These are phyloP conservation scores for Hygrophila difformis DNA, from an alignment of 257 asterid species.

Conservation along the genomic window DNA sequence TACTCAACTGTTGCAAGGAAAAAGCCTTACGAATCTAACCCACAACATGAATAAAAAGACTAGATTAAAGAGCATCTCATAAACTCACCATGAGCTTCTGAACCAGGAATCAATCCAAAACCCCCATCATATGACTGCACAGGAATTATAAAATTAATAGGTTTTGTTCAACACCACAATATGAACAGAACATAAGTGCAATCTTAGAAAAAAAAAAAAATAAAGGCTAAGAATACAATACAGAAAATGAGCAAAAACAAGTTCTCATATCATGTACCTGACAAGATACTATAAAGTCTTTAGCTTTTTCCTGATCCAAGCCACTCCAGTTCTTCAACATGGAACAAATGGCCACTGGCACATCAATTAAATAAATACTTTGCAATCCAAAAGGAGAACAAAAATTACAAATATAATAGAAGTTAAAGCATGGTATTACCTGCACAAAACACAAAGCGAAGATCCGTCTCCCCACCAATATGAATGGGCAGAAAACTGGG, in stretches of 20 bases:
- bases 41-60: background rate
- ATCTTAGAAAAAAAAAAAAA: conserved; percentile 5
- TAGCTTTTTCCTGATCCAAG: conserved; percentile 74
- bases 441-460: conserved; percentile 91
- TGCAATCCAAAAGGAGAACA: conserved; percentile 12
- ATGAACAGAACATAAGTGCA: conserved; percentile 3
- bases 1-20: background rate
- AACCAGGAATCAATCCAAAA: conserved; percentile 80
- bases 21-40: conserved; percentile 4
- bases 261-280: conserved; percentile 43
- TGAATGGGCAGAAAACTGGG: conserved; percentile 90
- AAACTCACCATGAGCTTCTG: conserved; percentile 96
- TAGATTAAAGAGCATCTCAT: conserved; percentile 11
- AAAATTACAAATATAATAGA: conserved; percentile 7
- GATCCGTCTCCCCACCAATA: conserved; percentile 92
- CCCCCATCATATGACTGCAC: conserved; percentile 99
- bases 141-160: conserved; percentile 9
- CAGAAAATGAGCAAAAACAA: background rate
- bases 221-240: conserved; percentile 3
- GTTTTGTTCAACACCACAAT: conserved; percentile 12
- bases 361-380: conserved; percentile 13
- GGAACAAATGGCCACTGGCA: conserved; percentile 77
- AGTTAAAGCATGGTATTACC: conserved; percentile 29
- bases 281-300: conserved; percentile 67
- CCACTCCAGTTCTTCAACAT: conserved; percentile 87